Evolutionary conservation across 139 green algal species (phyloP), one percentile per base, ranked within the genome.

Genomic region (Chlamydomonas applanata): DNA sequence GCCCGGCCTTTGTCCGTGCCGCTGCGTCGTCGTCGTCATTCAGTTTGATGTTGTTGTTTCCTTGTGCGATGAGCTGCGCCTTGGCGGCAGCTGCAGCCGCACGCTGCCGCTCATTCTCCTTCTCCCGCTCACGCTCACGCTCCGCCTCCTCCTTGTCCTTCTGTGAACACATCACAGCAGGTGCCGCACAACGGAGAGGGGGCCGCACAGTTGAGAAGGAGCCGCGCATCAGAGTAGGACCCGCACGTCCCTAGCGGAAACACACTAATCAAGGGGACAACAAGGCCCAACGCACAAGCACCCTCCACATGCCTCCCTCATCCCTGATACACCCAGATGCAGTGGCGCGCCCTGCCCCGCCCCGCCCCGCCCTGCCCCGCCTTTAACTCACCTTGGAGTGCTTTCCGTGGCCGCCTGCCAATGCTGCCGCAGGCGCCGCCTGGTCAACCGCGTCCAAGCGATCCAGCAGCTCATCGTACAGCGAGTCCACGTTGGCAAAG

Each of bases 401-500:
- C 59, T 72, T 83, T 16, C 45, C 35, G 63, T 78, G 79, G 29
- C 61, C 74, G 44, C 9, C 25, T 3, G 74, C 78, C 24, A 75
- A 61, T 62, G 72, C 57, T 56, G 59, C 70, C 17, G 87, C 66
- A 16, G 79, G 69, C 30, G 74, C 82, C 17, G 76, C 68, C 4
- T 85, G 82, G 75, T 91, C 88, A 20, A 92, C 79, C 3, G 68
- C 72, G 0, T 93, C 88, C 65, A 95, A 59, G 62, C 89, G 79
- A 53, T 94, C 87, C 33, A 91, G 27, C 2, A 95, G 60, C 1
- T 85, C 76, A n/a, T 82, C 84, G 81, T 98, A 97, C 73, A 96
- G 87, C 72, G 94, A 81, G 24, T 95, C 89, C 33, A 90, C 82
- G 73, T 89, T 85, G 33, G 77, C 72, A 24, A 84, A 77, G 65